Base-by-base conservation (phyloP, 108 stramenopile genomes). In the Discostella pseudostelligera region DNA sequence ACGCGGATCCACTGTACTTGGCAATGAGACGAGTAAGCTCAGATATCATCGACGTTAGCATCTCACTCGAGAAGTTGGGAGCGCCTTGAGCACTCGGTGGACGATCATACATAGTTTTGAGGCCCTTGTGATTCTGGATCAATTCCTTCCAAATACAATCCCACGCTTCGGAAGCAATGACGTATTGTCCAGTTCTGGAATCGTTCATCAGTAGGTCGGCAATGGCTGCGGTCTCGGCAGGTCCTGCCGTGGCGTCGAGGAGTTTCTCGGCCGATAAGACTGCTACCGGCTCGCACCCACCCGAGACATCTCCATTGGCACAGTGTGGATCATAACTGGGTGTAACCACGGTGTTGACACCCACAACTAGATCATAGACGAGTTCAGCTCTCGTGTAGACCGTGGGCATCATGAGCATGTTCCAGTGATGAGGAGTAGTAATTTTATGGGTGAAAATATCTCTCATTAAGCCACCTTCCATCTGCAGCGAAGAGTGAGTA, bases 291-390 rank as follows among this genome's bases (percentile, higher is more conserved):
- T 65, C 59, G 28, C 73, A 79, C 9, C 78, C 73, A 40, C 68
- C 72, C 35, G 65, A 54, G 17, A 78, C 37, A 4, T 56, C 56
- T 1, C 35, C 47, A 43, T 50, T 49, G 5, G 66, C 51, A 42
- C 73, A 79, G 13, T 70, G 60, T 0, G 72, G 78, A 48, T 79
- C 73, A 62, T 73, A 78, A 39, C 63, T 67, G 19, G 70, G 65
- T 11, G 36, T 40, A 22, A 72, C 70, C 39, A 60, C 47, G 0
- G 65, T 67, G 22, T 58, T 54, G 2, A 56, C 46, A 2, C 67
- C 74, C 17, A 75, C 74, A 19, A 68, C 55, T 36, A 48, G 36
- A 39, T 68, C 61, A n/a, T 51, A 51, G 25, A 9, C 26, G 22
- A 51, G 25, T 26, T 51, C 50, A 51, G 3, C 45, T 10, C 47